Conservation (phyloP, 23 red algal genomes). For the Cyanidium caldarium region DNA sequence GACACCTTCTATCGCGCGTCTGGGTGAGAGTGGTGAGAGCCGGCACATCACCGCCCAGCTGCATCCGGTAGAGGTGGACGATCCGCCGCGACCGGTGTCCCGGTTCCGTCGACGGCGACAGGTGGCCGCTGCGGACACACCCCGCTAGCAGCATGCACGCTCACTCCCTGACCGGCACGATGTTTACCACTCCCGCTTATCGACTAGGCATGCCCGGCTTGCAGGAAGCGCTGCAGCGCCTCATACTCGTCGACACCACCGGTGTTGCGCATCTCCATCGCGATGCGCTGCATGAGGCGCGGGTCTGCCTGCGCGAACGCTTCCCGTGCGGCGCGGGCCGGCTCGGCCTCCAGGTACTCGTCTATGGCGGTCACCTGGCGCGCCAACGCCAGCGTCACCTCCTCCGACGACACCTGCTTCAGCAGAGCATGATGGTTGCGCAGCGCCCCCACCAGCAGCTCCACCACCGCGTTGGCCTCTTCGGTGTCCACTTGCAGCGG, state of each 20-base stretch:
- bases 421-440: neutral
- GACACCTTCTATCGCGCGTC: too few species aligned
- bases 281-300: too few species aligned
- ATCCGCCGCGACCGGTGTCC: too few species aligned
- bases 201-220: neutral
- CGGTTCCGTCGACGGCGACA: too few species aligned
- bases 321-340: neutral
- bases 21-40: too few species aligned
- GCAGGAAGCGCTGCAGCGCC: neutral
- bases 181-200: too few species aligned
- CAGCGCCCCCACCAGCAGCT: constrained; percentile 15
- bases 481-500: constrained; percentile 45
- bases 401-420: neutral
- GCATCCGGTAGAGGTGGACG: too few species aligned
- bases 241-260: neutral
- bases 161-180: too few species aligned
- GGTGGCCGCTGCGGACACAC: too few species aligned
- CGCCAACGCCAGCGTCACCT: neutral
- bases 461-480: constrained; percentile 54
- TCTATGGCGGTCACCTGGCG: neutral
- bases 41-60: too few species aligned
- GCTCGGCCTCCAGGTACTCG: neutral
- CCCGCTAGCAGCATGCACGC: too few species aligned
- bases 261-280: too few species aligned
- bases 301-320: neutral